Evolutionary conservation across 805 yeast genomes (phyloP), one percentile per base, ranked within the genome.

Genomic region (Lipomyces yamanashiensis): DNA sequence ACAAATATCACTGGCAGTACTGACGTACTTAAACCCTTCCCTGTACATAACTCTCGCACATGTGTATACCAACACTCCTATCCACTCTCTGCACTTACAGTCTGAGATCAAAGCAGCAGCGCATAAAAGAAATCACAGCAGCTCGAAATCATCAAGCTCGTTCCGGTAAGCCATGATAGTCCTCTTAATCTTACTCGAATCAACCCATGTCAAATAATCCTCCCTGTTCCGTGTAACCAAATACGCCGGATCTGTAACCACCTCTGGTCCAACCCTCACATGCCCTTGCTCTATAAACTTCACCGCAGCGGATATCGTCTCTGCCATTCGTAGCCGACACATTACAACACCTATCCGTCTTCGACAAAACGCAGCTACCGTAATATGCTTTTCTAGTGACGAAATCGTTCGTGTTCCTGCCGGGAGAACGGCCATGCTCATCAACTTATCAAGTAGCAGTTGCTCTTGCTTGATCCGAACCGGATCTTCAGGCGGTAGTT

Each of bases 121-220:
- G 21, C 33, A 48, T 8, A 2, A 2, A 17, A 15, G 17, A n/a
- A 2, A 43, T n/a, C 69, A 81, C 57, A 84, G 77, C 70, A 84
- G 76, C 63, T 85, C 87, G 72, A 79, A 86, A 72, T 85, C 89
- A 73, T 86, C 89, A 67, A 66, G 66, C 64, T 77, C 78, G 56
- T 93, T 92, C 78, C 90, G 88, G 80, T 89, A 95, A 78, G 89
- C 89, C 78, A 92, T 85, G 63, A 93, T 85, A 70, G 90, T 91
- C 72, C 88, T 84, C 81, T 89, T 92, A 77, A 96, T 92, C 87
- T 95, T 96, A 70, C 96, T 88, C 48, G 87, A 84, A 73, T 95
- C 98, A n/a, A 90, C 95, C 99, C 99, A 95, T 2, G 99, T 95
- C 71, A 95, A 82, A 76, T 91, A 95, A 76, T 95, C 99, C 75